phyloP scores from a whole-genome alignment of 345 rosid species.

The Euphorbia peplus region DNA sequence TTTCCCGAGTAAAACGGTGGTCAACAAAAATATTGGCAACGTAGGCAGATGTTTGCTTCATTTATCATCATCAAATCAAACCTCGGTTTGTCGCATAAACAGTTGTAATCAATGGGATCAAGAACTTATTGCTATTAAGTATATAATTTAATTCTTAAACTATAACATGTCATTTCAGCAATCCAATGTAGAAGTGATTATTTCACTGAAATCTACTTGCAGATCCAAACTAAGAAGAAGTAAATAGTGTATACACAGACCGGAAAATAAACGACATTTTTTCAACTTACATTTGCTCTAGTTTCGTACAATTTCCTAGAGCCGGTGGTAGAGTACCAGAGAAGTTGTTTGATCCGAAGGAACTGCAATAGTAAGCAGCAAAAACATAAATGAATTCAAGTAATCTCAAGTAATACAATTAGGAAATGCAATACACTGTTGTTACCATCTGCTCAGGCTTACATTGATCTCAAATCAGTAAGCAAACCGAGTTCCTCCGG shows the following conservation, averaged over 20 bases:
- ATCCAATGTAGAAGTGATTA: not conserved
- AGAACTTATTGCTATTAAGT: too few relatives aligned
- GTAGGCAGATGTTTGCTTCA: too few relatives aligned
- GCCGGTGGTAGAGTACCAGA: conserved; percentile 61
- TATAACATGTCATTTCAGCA: not conserved
- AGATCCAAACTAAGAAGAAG: not conserved
- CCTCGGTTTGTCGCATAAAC: too few relatives aligned
- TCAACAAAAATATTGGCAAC: too few relatives aligned
- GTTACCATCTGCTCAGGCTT: conserved; percentile 19
- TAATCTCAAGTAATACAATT: too few relatives aligned
- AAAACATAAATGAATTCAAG: not conserved
- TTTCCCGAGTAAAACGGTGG: too few relatives aligned
- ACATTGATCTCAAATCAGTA: conserved; percentile 45
- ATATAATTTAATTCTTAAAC: too few relatives aligned
- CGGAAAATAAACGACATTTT: not conserved
- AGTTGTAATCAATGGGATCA: too few relatives aligned
- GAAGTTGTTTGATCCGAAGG: conserved; percentile 53
- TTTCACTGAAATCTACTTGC: not conserved
- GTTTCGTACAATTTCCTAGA: conserved; percentile 51
- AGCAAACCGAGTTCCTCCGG: conserved; percentile 68
- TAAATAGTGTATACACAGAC: not conserved
- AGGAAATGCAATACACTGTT: not conserved
- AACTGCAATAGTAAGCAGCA: conserved; percentile 30
- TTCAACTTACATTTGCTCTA: conserved; percentile 53
- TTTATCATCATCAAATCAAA: too few relatives aligned